Evolutionary conservation across 225 moss, liverwort and hornwort species (phyloP).

Genomic region (Bryum argenteum): DNA sequence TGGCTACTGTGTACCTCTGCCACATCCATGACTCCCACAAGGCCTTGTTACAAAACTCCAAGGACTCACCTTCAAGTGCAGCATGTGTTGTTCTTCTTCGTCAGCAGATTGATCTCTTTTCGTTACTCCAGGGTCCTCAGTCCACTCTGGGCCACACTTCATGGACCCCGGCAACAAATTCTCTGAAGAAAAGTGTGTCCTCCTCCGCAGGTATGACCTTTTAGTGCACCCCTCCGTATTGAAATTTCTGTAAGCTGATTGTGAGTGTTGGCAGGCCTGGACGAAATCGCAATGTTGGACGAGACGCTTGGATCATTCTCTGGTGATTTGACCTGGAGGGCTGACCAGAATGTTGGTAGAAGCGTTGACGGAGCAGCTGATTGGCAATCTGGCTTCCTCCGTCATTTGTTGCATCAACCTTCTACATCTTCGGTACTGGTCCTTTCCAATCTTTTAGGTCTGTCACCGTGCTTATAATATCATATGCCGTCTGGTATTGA

Average conservation of each 20-base stretch:
- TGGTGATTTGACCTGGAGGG: conserved; percentile 44
- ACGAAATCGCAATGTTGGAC: conserved; percentile 29
- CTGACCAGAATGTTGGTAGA: conserved; percentile 4
- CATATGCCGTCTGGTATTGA: background rate
- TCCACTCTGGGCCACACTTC: conserved; percentile 49
- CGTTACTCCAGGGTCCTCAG: conserved; percentile 45
- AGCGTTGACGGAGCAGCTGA: conserved; percentile 25
- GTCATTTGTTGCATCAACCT: conserved; percentile 42
- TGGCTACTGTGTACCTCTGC: conserved; percentile 65
- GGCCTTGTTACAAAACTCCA: conserved; percentile 33
- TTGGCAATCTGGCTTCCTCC: conserved; percentile 54
- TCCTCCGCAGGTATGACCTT: conserved; percentile 38
- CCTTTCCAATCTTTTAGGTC: conserved; percentile 6
- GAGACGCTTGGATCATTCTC: conserved; percentile 47
- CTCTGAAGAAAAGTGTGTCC: conserved; percentile 7
- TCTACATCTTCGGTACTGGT: conserved; percentile 45
- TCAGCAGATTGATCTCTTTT: conserved; percentile 66
- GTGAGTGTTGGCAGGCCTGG: conserved; percentile 12
- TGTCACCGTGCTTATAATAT: background rate
- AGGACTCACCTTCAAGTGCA: conserved; percentile 50
- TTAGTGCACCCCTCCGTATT: background rate
- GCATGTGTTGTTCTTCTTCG: conserved; percentile 56
- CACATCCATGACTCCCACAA: conserved; percentile 74
- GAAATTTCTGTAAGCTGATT: conserved; percentile 4
- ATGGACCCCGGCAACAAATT: conserved; percentile 34